Base-by-base conservation (phyloP, 1,139 yeast genomes). In the Scheffersomyces insectosa region DNA sequence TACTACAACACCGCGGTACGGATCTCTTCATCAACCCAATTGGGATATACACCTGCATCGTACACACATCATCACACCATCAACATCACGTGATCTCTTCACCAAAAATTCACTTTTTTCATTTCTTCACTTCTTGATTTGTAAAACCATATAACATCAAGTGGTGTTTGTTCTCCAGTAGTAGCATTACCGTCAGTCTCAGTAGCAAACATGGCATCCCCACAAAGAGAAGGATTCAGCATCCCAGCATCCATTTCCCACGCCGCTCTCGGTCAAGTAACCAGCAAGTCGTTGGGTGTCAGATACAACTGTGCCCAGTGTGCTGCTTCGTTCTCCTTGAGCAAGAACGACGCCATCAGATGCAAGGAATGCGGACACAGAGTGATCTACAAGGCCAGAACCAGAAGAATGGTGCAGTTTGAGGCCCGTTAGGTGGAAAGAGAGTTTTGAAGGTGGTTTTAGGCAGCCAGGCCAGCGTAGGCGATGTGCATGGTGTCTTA, bases 311-410 rank as follows among this genome's bases (percentile, higher is more conserved):
- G 99, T 69, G 97, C 98, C 38, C 95, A 90, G 72, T 93, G 99
- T 70, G 96, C 97, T 10, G 83, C 93, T 46, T 83, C 86, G 42
- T 87, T 91, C 56, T 83, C 96, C 5, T 80, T 93, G 57, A 85
- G 91, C 46, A 89, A 93, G 71, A 89, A 88, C 56, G 99, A 93
- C 66, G 96, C 98, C 42, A 96, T 93, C 52, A 88, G 99, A 74
- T 93, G 99, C 74, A 91, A 91, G 70, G 96, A 91, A 59, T 93
- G 99, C 69, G 99, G 99, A 48, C 99, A 93, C 71, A 85, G 99
- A 71, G 98, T 93, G 50, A 76, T 93, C 54, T 89, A 93, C 75
- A 93, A 93, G 75, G 96, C 97, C 52, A 85, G 99, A 75, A 91
- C 98, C 39, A 87, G 91, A 75, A 82, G 98, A 72, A 89, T 91